Evolutionary conservation across 352 stramenopile species (phyloP), one percentile per base, ranked within the genome.

Genomic region (Elongisporangium undulatum): DNA sequence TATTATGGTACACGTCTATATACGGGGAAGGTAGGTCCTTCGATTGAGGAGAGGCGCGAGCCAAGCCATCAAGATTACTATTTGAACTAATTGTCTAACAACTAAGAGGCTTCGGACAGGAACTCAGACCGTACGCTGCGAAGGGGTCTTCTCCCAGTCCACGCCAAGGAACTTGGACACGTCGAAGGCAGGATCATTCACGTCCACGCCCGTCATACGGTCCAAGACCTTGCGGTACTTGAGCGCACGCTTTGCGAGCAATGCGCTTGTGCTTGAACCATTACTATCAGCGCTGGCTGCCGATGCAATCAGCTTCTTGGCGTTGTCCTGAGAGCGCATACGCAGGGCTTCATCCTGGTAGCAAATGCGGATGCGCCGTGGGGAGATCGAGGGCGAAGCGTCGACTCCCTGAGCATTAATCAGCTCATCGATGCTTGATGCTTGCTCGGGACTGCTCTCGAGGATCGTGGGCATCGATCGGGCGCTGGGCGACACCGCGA

Each of bases 221-320:
- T 78, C 64, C 39, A 71, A 70, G 5, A 82, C 65, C 26, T 84
- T 84, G 62, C 77, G 77, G 54, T 86, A 83, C 57, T 76, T 74
- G 56, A 86, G 74, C 41, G 74, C 77, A 58, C 82, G 84, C 59
- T 67, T 69, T n/a, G 77, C 74, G 20, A 87, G 62, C 26, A 81
- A 19, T 22, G 58, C 65, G 53, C 62, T 75, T 41, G 56, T 81
- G 51, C 64, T 77, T n/a, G 34, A 39, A 4, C 15, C 26, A 49
- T 56, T 61, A 53, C 67, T 71, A 20, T 41, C 49, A 39, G 62
- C 48, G 10, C 63, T 64, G 12, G 67, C 29, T 0, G 72, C 71
- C 19, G 66, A 71, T 1, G 65, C 61, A 12, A 84, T 67, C 2
- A 84, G 65, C 39, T 63, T 71, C 55, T 71, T 70, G 29, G 62